Conservation (phyloP, 306 rosid species). For the Oemleria cerasiformis region DNA sequence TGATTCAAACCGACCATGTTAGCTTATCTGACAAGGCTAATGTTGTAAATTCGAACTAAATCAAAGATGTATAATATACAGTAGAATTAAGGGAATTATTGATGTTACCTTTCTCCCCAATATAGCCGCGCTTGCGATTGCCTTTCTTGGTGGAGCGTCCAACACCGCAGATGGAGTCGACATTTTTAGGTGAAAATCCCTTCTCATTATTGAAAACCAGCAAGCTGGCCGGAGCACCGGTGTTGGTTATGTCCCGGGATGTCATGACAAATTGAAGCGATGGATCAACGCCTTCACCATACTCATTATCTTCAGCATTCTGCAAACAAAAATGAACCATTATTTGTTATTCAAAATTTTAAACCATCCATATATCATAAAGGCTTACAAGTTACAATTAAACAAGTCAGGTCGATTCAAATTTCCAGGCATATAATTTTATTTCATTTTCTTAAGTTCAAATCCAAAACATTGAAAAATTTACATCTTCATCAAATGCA, state of each 20-base stretch:
- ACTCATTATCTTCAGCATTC: conserved; percentile 83
- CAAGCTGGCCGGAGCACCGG: conserved; percentile 60
- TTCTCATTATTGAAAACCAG: conserved; percentile 67
- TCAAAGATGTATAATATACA: too few species aligned
- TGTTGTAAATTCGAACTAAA: too few species aligned
- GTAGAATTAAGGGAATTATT: background rate
- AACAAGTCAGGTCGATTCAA: too few species aligned
- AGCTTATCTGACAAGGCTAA: too few species aligned
- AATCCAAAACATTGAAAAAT: too few species aligned
- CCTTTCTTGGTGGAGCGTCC: conserved; percentile 80
- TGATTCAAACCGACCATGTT: too few species aligned
- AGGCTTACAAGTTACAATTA: too few species aligned
- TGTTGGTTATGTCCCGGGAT: conserved; percentile 54
- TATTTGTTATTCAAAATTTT: background rate
- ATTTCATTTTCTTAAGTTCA: too few species aligned
- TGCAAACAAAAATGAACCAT: conserved; percentile 4
- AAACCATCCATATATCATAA: background rate
- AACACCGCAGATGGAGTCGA: conserved; percentile 74
- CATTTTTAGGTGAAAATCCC: conserved; percentile 56
- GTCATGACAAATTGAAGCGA: conserved; percentile 60
- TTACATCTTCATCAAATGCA: too few species aligned
- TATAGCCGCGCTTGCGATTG: conserved; percentile 60
- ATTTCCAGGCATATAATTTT: background rate
- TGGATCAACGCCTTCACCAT: conserved; percentile 39
- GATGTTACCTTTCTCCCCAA: conserved; percentile 75